Evolutionary conservation across 2,329 filamentous ascomycete genomes (phyloP).

Genomic region (Talaromyces sp.): DNA sequence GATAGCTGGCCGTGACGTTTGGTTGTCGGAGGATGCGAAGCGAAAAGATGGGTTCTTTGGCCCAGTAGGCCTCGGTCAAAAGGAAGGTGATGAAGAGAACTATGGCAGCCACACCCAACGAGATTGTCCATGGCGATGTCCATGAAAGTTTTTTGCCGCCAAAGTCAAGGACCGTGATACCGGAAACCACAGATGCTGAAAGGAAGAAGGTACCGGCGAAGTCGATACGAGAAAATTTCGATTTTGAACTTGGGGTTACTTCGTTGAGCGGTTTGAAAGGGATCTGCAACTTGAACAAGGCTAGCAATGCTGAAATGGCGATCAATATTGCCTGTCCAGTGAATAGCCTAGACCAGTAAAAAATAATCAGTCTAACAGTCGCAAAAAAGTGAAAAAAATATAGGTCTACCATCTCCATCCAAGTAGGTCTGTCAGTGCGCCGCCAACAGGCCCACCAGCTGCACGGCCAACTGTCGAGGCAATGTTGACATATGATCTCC

Average conservation of each 20-base stretch:
- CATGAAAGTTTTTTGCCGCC: conserved; percentile 41
- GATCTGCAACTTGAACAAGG: conserved; percentile 38
- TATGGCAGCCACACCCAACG: conserved; percentile 15
- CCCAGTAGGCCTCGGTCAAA: conserved; percentile 27
- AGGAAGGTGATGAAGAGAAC: conserved; percentile 20
- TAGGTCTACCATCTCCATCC: conserved; percentile 59
- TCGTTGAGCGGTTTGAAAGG: conserved; percentile 1
- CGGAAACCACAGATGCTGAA: conserved; percentile 38
- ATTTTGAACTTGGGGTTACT: conserved; percentile 6
- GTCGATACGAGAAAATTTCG: conserved; percentile 52
- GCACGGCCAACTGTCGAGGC: conserved; percentile 47
- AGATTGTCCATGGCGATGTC: conserved; percentile 20
- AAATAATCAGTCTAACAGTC: neutral
- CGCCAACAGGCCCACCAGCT: conserved; percentile 54
- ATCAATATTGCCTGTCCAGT: conserved; percentile 53
- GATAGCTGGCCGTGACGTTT: conserved; percentile 26
- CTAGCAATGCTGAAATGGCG: conserved; percentile 46
- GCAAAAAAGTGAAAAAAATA: neutral
- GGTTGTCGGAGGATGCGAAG: conserved; percentile 28
- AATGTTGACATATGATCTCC: conserved; percentile 51
- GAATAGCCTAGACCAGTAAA: conserved; percentile 44
- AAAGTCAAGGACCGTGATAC: conserved; percentile 47
- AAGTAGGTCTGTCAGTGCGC: conserved; percentile 57
- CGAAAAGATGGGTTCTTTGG: conserved; percentile 32
- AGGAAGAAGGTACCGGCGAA: conserved; percentile 52